Percentiles rank a stretch among this genome's conserved stretches.
These are phyloP conservation scores for Epichloe brachyelytri DNA, from an alignment of 2,329 filamentous ascomycete species.

Conservation along the genomic window DNA sequence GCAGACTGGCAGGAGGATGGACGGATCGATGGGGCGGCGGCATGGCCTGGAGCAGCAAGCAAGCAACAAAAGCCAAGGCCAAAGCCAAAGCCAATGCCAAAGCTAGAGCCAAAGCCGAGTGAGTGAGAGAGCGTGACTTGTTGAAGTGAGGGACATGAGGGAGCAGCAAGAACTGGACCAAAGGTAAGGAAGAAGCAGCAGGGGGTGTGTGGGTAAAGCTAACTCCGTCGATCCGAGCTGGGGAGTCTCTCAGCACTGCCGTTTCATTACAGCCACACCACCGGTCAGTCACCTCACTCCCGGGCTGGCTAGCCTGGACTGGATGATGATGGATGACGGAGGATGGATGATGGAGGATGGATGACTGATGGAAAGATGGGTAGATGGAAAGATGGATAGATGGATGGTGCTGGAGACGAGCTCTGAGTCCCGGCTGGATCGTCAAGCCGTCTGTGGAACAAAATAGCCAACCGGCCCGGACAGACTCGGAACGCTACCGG, in stretches of 20 bases:
- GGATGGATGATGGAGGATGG: too few species aligned
- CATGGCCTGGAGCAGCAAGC: background rate
- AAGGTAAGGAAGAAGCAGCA: background rate
- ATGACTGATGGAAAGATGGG: too few species aligned
- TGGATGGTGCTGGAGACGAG: too few species aligned
- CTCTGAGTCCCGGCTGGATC: too few species aligned
- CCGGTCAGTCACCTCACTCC: background rate
- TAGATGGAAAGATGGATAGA: too few species aligned
- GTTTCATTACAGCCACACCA: conserved; percentile 1
- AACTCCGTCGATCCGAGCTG: background rate
- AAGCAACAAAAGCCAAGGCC: background rate
- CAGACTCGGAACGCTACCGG: too few species aligned
- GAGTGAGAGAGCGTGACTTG: background rate
- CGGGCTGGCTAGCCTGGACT: background rate
- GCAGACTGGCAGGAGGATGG: background rate
- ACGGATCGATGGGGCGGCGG: background rate
- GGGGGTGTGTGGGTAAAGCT: background rate
- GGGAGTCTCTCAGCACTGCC: background rate
- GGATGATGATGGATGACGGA: background rate
- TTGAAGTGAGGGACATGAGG: background rate
- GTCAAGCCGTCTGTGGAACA: too few species aligned
- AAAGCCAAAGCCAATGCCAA: background rate
- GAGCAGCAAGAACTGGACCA: background rate
- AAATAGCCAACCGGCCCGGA: too few species aligned
- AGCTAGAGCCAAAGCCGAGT: background rate